Conservation (phyloP, 176 grass and related monocot species). For the Cenchrus fungigraminus region DNA sequence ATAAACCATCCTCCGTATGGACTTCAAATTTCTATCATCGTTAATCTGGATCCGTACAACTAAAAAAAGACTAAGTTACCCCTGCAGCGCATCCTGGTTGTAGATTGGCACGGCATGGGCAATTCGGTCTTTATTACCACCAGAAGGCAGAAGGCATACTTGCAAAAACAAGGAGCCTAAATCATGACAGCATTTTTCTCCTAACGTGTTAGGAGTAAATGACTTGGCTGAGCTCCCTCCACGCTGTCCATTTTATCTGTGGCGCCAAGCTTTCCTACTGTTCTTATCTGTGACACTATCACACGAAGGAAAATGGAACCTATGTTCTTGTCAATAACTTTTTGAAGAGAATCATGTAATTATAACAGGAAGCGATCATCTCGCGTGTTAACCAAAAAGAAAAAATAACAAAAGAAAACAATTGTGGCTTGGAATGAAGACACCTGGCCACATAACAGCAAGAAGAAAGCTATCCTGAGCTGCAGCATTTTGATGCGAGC, state of each 20-base stretch:
- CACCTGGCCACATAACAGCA: constrained; percentile 45
- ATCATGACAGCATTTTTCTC: not conserved
- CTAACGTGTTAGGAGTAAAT: not conserved
- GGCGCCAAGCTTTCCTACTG: not conserved
- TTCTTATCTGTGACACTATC: not conserved
- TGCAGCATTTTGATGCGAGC: constrained; percentile 15
- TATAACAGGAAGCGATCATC: not conserved
- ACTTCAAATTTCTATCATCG: not conserved
- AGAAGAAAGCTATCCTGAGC: constrained; percentile 44
- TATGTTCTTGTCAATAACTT: not conserved
- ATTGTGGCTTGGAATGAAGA: constrained; percentile 44
- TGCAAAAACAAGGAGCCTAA: not conserved
- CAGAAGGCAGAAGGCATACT: not conserved
- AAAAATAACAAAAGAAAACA: constrained; percentile 6
- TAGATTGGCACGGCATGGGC: not conserved
- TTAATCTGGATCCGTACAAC: not conserved
- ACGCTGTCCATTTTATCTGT: constrained; percentile 41
- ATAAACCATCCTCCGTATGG: not conserved
- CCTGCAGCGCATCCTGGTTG: not conserved
- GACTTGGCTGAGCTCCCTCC: constrained; percentile 34
- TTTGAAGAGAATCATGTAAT: constrained; percentile 10
- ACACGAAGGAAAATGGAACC: not conserved
- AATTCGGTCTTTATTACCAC: not conserved
- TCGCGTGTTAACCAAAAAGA: not conserved
- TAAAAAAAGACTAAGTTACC: not conserved